Evolutionary conservation across 805 yeast species (phyloP), one percentile per base, ranked within the genome.

Genomic region (Clavispora vitiphila): DNA sequence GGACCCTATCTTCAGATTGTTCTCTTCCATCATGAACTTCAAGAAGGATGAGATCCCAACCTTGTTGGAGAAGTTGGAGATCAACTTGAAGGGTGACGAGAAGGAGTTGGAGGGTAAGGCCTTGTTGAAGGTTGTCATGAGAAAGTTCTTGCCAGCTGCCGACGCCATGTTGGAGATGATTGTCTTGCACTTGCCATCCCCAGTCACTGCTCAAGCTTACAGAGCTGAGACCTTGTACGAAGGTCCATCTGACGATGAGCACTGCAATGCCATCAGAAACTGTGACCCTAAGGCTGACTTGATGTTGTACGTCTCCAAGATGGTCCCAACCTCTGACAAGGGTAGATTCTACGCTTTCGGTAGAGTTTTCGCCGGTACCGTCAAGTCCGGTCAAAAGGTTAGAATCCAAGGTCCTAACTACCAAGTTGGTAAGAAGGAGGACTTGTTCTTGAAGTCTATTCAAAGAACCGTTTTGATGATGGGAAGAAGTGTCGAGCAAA

Each of bases 261-360:
- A 83, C 65, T 87, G 90, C 77, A 71, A 77, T 54, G 96, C 95
- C 65, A 91, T 91, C 78, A 89, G 84, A 81, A 83, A 86, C 83
- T 91, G 99, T 85, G 97, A 91, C 78, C 96, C 98, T 68, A 83
- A 74, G 66, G 96, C 95, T 63, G 98, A 91, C 70, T 85, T 91
- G 69, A 91, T 91, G 99, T 82, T 91, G 69, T 91, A 91, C 89
- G 93, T 91, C 67, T 93, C 98, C 77, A 91, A 91, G 96, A 91
- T 91, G 99, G 98, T 91, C 61, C 99, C 99, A 76, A 91, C 99
- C 71, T 91, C 98, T 62, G 99, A 91, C 77, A 93, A 91, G 82
- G 99, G 99, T 83, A 89, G 99, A 80, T 91, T 91, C 96, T 91
- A 89, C 85, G 99, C 99, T 69, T 93, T 91, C 80, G 99, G 99